Evolutionary conservation across 108 stramenopile genomes (phyloP).

Genomic region (Aurantiochytrium sp.): DNA sequence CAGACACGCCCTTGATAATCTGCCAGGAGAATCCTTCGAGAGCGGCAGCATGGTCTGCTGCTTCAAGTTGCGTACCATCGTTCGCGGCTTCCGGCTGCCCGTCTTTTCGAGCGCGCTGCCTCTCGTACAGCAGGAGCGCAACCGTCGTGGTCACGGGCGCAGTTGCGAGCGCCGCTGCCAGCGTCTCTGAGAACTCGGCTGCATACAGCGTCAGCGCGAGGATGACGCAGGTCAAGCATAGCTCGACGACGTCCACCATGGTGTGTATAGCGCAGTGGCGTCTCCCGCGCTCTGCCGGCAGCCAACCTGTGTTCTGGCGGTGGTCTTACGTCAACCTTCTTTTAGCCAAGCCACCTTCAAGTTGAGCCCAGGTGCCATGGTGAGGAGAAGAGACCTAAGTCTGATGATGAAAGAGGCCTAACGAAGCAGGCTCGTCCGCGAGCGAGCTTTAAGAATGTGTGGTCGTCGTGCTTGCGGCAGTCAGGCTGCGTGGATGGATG

Average conservation of each 20-base stretch:
- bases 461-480: background rate
- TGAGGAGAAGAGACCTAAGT: background rate
- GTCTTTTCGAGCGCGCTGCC: background rate
- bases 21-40: background rate
- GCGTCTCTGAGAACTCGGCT: background rate
- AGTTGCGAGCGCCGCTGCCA: background rate
- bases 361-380: background rate
- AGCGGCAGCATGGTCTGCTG: background rate
- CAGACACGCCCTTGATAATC: background rate
- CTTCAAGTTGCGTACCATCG: background rate
- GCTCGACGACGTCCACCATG: background rate
- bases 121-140: background rate
- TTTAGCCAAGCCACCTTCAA: background rate
- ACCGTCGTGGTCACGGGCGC: background rate
- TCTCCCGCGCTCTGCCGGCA: background rate
- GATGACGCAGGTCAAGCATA: background rate
- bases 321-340: background rate
- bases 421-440: background rate
- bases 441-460: background rate
- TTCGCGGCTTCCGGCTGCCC: background rate
- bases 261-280: background rate
- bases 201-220: background rate
- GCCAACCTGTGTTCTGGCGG: background rate
- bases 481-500: no score
- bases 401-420: background rate